Conservation (phyloP, 2,329 filamentous ascomycete species). For the Lecanicillium sp. region DNA sequence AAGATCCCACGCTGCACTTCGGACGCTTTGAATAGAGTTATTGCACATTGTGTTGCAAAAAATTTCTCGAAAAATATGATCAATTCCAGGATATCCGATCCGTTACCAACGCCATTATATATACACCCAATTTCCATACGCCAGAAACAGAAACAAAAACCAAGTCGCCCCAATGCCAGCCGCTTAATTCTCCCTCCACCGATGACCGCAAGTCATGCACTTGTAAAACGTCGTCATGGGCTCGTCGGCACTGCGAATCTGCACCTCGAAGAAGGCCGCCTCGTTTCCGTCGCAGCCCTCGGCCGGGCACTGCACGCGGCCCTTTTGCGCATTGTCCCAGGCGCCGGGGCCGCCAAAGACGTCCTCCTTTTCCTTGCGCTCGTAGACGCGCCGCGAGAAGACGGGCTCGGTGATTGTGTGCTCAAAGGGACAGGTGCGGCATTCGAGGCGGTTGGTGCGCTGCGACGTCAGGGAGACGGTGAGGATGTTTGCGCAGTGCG, state of each 20-base stretch:
- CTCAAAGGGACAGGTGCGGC: conserved; percentile 90
- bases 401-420: conserved; percentile 72
- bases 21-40: too few species aligned
- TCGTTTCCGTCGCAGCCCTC: conserved; percentile 73
- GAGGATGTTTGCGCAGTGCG: conserved; percentile 76
- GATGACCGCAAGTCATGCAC: conserved; percentile 60
- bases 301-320: conserved; percentile 71
- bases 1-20: too few species aligned
- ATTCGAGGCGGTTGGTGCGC: conserved; percentile 78
- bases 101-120: neutral
- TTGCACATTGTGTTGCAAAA: too few species aligned
- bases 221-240: conserved; percentile 97
- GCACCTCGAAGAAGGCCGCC: conserved; percentile 93
- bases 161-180: neutral
- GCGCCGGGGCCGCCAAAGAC: conserved; percentile 82
- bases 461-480: conserved; percentile 57
- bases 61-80: too few species aligned
- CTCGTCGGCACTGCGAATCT: conserved; percentile 97
- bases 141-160: conserved; percentile 2
- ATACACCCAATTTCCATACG: neutral
- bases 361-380: conserved; percentile 79
- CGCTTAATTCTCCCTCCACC: conserved; percentile 57
- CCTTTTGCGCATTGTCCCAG: conserved; percentile 89
- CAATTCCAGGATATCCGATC: neutral
- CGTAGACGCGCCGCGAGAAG: conserved; percentile 77